Base-by-base conservation (phyloP, 768 basidiomycete species). In the Amanita inopinata region DNA sequence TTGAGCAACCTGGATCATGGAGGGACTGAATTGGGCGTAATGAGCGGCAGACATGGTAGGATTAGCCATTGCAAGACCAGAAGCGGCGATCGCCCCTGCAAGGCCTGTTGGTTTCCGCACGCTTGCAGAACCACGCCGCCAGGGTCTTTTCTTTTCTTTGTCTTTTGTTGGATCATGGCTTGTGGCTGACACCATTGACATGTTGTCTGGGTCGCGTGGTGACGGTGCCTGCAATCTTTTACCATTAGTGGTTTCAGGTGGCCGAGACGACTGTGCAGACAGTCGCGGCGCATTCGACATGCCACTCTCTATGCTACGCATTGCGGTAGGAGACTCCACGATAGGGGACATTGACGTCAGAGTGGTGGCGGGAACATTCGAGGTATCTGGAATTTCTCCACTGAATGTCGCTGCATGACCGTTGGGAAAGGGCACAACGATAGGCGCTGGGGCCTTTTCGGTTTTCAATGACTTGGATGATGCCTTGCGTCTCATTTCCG, bases 41-140 rank as follows among this genome's bases (percentile, higher is more conserved):
- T 71, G 71, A 14, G 72, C 70, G 3, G 71, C 60, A 2, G 67
- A 66, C 42, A 77, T 56, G 1, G 64, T 65, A 0, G 76, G 64
- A 48, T 77, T 74, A 8, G 76, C 74, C 72, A 85, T 82, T 34
- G 78, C 72, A 22, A 80, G 61, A 12, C 80, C 77, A 12, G 77
- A 76, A 2, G 78, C 75, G 1, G 81, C 79, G 38, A 83, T 67
- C 1, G 80, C 82, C 39, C 71, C 69, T 3, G 83, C 81, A n/a
- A 83, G 67, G 17, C 76, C 74, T 0, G 73, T 69, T 2, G 76
- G 71, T 52, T 74, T 76, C 27, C 65, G 61, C 25, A 61, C 59
- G 35, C 57, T 61, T 2, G 66, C 59, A 3, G 60, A 48, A 23
- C 30, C 30, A 30, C 67, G 60, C 25, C 61, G 56, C 70, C 72